Conservation (phyloP, 78 protist genomes). For the Protostelium mycophagum region DNA sequence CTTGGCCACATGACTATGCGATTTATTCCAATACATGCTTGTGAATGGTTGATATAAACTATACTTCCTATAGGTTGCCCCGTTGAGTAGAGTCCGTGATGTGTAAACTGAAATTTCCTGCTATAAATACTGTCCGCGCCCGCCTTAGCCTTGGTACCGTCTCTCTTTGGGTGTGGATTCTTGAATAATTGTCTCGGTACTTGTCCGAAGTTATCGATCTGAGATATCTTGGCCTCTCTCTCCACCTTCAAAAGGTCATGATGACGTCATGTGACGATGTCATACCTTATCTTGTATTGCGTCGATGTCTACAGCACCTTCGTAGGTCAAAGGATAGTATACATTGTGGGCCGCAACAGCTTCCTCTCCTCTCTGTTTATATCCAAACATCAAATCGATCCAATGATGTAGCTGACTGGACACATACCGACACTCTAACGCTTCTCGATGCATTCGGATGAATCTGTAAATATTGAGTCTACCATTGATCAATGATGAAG, state of each 20-base stretch:
- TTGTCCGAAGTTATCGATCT: slow-evolving; percentile 95
- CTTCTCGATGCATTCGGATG: slow-evolving; percentile 61
- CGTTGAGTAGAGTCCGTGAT: slow-evolving; percentile 13
- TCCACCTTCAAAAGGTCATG: background rate
- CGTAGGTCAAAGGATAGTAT: slow-evolving; percentile 90
- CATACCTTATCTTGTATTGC: slow-evolving; percentile 62
- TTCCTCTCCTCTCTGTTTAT: slow-evolving; percentile 89
- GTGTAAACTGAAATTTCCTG: slow-evolving; percentile 12
- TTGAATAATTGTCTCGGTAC: slow-evolving; percentile 89
- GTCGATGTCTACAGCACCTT: slow-evolving; percentile 82
- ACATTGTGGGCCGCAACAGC: slow-evolving; percentile 82
- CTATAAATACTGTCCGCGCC: slow-evolving; percentile 23
- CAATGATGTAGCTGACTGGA: slow-evolving; percentile 85
- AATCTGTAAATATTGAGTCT: background rate
- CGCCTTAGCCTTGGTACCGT: slow-evolving; percentile 6
- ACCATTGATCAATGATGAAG: background rate
- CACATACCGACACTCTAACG: slow-evolving; percentile 89
- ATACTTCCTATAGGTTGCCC: slow-evolving; percentile 33
- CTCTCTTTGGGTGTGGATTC: slow-evolving; percentile 79
- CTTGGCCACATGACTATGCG: slow-evolving; percentile 30
- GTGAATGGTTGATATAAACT: background rate
- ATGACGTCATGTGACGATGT: background rate
- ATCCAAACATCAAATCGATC: slow-evolving; percentile 98
- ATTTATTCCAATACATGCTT: slow-evolving; percentile 9
- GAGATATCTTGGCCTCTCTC: slow-evolving; percentile 53